Evolutionary conservation across 2,329 filamentous ascomycete genomes (phyloP).

Genomic region (Cercospora sp.): DNA sequence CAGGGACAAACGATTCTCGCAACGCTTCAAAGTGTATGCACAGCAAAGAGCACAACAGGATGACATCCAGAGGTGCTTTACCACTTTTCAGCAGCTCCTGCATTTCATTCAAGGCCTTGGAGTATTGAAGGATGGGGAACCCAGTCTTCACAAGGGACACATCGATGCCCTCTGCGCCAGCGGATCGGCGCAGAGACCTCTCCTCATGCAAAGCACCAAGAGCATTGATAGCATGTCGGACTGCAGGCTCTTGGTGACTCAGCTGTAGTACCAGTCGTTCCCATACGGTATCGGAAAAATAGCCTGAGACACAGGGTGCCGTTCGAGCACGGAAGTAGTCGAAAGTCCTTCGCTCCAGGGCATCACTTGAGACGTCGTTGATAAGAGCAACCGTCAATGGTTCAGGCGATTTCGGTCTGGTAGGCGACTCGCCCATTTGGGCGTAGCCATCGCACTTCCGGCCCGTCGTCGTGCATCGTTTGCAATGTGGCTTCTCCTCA

Average conservation of each 20-base stretch:
- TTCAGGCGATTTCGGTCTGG: slow-evolving; percentile 18
- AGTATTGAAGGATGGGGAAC: slow-evolving; percentile 37
- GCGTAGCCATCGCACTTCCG: slow-evolving; percentile 59
- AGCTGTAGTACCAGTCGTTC: slow-evolving; percentile 37
- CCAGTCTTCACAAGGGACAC: slow-evolving; percentile 28
- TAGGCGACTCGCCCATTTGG: slow-evolving; percentile 17
- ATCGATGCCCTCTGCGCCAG: slow-evolving; percentile 23
- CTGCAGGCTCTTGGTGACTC: slow-evolving; percentile 36
- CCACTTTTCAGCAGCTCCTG: slow-evolving; percentile 31
- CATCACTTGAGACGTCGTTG: slow-evolving; percentile 29
- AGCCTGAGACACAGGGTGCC: slow-evolving; percentile 34
- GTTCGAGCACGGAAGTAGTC: slow-evolving; percentile 36
- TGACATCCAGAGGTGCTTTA: slow-evolving; percentile 30
- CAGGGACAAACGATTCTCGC: slow-evolving; percentile 36
- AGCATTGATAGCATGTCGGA: slow-evolving; percentile 39
- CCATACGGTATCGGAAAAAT: slow-evolving; percentile 37
- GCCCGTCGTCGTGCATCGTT: slow-evolving; percentile 57
- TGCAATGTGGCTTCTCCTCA: slow-evolving; percentile 56
- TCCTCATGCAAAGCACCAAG: slow-evolving; percentile 38
- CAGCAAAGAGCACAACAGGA: slow-evolving; percentile 37
- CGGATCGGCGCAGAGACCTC: slow-evolving; percentile 25
- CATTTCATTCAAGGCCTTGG: slow-evolving; percentile 37
- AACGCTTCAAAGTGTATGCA: slow-evolving; percentile 41
- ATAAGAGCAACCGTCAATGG: slow-evolving; percentile 26
- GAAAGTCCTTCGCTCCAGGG: slow-evolving; percentile 35